phyloP scores from a whole-genome alignment of 495 filamentous ascomycete species.

The Podospora didyma region DNA sequence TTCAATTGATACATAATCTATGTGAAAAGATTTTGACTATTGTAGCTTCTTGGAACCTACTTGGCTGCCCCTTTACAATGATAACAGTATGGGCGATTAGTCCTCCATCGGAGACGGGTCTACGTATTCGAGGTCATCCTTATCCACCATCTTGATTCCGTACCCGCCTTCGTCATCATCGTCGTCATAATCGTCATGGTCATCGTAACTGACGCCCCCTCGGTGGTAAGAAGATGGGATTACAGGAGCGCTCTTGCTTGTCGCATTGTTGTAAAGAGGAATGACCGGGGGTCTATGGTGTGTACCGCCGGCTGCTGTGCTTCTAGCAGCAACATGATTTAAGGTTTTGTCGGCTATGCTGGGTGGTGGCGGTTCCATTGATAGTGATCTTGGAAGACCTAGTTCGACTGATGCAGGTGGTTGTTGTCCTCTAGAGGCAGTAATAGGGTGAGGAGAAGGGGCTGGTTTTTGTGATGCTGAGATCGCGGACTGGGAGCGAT shows the following conservation, averaged over 20 bases:
- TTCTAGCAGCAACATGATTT: too few relatives aligned
- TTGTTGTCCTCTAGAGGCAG: too few relatives aligned
- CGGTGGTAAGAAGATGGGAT: constrained; percentile 18
- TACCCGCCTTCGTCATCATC: constrained; percentile 42
- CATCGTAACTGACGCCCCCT: constrained; percentile 1
- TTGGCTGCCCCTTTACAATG: too few relatives aligned
- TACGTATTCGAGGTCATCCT: constrained; percentile 24
- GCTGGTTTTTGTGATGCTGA: too few relatives aligned
- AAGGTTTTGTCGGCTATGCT: not conserved
- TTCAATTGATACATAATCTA: not conserved
- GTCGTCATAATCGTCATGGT: constrained; percentile 32
- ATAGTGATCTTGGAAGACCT: too few relatives aligned
- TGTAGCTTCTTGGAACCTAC: constrained; percentile 1
- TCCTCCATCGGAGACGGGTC: constrained; percentile 28
- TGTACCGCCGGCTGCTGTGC: too few relatives aligned
- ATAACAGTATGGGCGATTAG: too few relatives aligned
- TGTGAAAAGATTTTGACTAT: not conserved
- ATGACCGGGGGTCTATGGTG: too few relatives aligned
- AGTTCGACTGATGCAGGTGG: too few relatives aligned
- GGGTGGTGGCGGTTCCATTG: not conserved
- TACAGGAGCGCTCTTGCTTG: not conserved
- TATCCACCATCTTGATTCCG: constrained; percentile 51
- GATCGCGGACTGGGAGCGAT: too few relatives aligned
- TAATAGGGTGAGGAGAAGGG: too few relatives aligned
- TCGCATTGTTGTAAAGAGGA: too few relatives aligned